Evolutionary conservation across 148 eudicot species (phyloP).

Genomic region (Polygonum maritimum): DNA sequence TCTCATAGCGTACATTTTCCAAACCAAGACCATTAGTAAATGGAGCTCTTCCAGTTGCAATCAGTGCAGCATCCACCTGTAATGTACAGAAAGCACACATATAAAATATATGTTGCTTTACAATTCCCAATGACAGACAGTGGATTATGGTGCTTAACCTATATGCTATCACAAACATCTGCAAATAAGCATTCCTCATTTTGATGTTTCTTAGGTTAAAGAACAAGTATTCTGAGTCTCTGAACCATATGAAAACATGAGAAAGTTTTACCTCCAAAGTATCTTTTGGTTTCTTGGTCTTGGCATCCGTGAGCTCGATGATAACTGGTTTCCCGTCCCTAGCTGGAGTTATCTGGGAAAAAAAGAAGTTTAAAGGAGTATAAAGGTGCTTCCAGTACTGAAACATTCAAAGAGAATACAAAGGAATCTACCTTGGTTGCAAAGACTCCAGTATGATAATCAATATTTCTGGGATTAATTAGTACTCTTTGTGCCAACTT

Average conservation of each 20-base stretch:
- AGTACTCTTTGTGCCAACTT: constrained; percentile 95
- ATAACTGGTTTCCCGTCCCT: constrained; percentile 93
- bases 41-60: constrained; percentile 99
- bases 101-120: neutral
- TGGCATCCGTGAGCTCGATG: constrained; percentile 95
- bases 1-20: constrained; percentile 54
- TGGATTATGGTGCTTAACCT: neutral
- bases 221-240: neutral
- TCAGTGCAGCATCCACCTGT: constrained; percentile 98
- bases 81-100: neutral
- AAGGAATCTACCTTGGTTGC: constrained; percentile 71
- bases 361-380: constrained; percentile 6
- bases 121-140: neutral
- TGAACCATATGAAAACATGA: neutral
- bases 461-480: constrained; percentile 93
- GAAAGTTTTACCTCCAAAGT: constrained; percentile 58
- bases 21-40: constrained; percentile 89
- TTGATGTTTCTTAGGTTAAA: neutral
- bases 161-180: neutral
- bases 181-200: neutral
- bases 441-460: constrained; percentile 96
- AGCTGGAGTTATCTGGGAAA: constrained; percentile 87
- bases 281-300: constrained; percentile 85
- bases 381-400: neutral
- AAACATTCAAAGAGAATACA: neutral